Evolutionary conservation across 352 stramenopile species (phyloP).

Genomic region (Phytopythium helicoides): DNA sequence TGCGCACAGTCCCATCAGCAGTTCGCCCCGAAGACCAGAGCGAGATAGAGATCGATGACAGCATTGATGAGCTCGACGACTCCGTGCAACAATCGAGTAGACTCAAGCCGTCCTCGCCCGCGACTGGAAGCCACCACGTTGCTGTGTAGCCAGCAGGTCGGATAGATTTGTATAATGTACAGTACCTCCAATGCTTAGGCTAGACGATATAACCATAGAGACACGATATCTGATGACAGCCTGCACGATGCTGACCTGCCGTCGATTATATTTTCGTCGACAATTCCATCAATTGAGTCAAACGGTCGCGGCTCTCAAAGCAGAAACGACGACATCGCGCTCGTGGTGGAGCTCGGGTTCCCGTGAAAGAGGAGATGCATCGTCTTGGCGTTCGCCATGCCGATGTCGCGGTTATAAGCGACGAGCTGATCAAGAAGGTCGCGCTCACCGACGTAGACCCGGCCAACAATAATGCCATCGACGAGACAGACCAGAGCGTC

Average conservation of each 20-base stretch:
- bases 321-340: too few species aligned
- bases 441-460: conserved; percentile 58
- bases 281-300: too few species aligned
- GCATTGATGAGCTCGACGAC: background rate
- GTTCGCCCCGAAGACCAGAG: conserved; percentile 13
- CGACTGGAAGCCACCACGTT: conserved; percentile 8
- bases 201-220: too few species aligned
- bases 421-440: conserved; percentile 74
- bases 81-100: background rate
- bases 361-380: too few species aligned
- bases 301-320: too few species aligned
- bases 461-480: conserved; percentile 68
- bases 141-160: conserved; percentile 5
- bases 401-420: conserved; percentile 78
- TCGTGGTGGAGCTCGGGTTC: too few species aligned
- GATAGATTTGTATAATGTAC: conserved; percentile 5
- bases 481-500: conserved; percentile 55
- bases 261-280: too few species aligned
- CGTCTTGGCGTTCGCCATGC: conserved; percentile 68
- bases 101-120: background rate
- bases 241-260: too few species aligned
- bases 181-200: background rate
- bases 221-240: too few species aligned
- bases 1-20: conserved; percentile 46
- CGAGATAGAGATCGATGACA: conserved; percentile 1